These are phyloP conservation scores for Williopsis jadinii DNA, from an alignment of 1,139 yeast species.

Conservation along the genomic window DNA sequence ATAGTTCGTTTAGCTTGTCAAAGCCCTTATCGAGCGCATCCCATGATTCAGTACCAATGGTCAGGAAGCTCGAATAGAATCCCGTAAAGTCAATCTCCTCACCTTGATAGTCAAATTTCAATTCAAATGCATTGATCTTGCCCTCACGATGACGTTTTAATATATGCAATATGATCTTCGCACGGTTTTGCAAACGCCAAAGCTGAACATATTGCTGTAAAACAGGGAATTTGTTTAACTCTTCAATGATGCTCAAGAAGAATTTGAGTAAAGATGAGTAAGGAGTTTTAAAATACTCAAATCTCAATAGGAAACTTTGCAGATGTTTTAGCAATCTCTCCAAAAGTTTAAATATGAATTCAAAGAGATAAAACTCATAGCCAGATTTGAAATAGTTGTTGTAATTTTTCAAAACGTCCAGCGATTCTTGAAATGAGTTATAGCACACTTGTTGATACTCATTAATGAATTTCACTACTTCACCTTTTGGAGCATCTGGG, in stretches of 20 bases:
- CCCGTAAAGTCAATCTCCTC: slow-evolving; percentile 7
- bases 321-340: slow-evolving; percentile 10
- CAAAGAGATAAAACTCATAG: slow-evolving; percentile 14
- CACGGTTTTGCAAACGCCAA: slow-evolving; percentile 13
- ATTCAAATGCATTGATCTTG: slow-evolving; percentile 7
- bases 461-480: slow-evolving; percentile 3
- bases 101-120: slow-evolving; percentile 5
- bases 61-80: slow-evolving; percentile 5
- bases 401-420: slow-evolving; percentile 16
- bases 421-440: slow-evolving; percentile 8
- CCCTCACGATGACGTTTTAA: slow-evolving; percentile 9
- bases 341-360: slow-evolving; percentile 7
- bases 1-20: slow-evolving; percentile 9
- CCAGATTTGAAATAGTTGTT: slow-evolving; percentile 15
- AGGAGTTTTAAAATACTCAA: slow-evolving; percentile 4
- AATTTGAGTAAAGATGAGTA: slow-evolving; percentile 9
- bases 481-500: slow-evolving; percentile 3
- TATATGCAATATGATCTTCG: slow-evolving; percentile 11
- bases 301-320: slow-evolving; percentile 9
- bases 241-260: slow-evolving; percentile 15
- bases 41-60: slow-evolving; percentile 6
- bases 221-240: slow-evolving; percentile 13
- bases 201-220: slow-evolving; percentile 12
- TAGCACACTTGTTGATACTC: slow-evolving; percentile 1
- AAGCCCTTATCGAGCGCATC: slow-evolving; percentile 5